Conservation (phyloP, 306 rosid species). For the Begonia peltatifolia region DNA sequence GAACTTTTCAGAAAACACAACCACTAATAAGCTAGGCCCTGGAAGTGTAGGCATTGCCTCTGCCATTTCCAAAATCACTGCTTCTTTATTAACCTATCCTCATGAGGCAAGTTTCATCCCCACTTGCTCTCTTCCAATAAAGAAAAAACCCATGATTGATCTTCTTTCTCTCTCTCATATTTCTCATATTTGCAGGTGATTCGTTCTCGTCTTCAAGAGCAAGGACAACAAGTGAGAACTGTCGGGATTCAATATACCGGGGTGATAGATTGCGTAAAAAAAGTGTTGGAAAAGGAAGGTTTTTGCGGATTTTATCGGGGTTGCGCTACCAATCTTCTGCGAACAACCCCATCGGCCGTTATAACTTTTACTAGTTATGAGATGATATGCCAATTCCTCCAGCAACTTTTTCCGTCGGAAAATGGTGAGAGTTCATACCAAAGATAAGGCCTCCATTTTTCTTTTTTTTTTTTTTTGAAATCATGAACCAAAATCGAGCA, state of each 20-base stretch:
- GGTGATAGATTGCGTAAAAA: conserved; percentile 63
- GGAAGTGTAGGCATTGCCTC: conserved; percentile 66
- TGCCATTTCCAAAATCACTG: conserved; percentile 62
- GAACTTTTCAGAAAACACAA: conserved; percentile 49
- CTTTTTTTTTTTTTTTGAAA: no score
- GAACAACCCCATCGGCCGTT: conserved; percentile 95
- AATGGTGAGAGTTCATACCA: no score
- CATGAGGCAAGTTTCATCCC: conserved; percentile 50
- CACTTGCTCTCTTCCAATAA: neutral
- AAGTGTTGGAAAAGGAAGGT: conserved; percentile 79
- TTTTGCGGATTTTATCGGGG: conserved; percentile 77
- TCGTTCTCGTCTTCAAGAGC: conserved; percentile 92
- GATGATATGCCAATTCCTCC: conserved; percentile 69
- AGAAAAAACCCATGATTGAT: neutral
- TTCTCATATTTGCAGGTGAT: conserved; percentile 39
- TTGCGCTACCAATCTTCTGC: conserved; percentile 69
- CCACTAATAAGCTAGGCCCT: conserved; percentile 55
- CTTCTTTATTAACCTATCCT: conserved; percentile 78
- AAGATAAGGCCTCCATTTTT: no score
- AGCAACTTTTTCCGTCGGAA: conserved; percentile 19
- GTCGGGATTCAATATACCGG: conserved; percentile 36
- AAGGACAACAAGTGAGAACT: conserved; percentile 58
- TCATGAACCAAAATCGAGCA: no score
- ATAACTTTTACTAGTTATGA: conserved; percentile 92
- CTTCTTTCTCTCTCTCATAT: neutral